Conservation (phyloP, 345 rosid species). For the Brassica rapa region DNA sequence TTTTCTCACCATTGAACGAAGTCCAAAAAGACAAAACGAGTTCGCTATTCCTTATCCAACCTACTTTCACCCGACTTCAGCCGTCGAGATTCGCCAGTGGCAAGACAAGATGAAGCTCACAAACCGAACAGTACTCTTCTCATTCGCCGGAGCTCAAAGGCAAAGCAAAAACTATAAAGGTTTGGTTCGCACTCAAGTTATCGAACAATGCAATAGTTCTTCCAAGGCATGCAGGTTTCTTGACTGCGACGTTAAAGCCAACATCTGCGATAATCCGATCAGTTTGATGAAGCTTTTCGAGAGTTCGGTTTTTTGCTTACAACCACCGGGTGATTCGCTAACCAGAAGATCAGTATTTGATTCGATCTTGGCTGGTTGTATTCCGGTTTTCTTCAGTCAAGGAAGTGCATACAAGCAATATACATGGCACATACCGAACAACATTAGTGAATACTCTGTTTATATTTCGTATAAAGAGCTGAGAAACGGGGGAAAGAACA, state of each 20-base stretch:
- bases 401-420: constrained; percentile 56
- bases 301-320: constrained; percentile 54
- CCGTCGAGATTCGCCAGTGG: constrained; percentile 45
- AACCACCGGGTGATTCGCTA: constrained; percentile 63
- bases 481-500: constrained; percentile 25
- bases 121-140: constrained; percentile 43
- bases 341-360: constrained; percentile 63
- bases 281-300: constrained; percentile 46
- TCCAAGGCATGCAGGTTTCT: constrained; percentile 44
- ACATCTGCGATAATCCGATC: constrained; percentile 46
- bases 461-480: constrained; percentile 44
- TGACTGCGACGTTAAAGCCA: constrained; percentile 36
- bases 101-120: constrained; percentile 42
- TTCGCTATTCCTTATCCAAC: constrained; percentile 65
- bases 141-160: constrained; percentile 57
- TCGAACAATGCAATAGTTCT: constrained; percentile 48
- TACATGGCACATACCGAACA: constrained; percentile 54
- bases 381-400: constrained; percentile 62
- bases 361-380: constrained; percentile 52
- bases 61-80: constrained; percentile 56
- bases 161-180: constrained; percentile 34
- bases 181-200: constrained; percentile 46
- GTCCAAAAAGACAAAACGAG: constrained; percentile 47
- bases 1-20: constrained; percentile 55
- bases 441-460: constrained; percentile 45